Evolutionary conservation across 768 basidiomycete genomes (phyloP).

Genomic region (Podaxis sp.): DNA sequence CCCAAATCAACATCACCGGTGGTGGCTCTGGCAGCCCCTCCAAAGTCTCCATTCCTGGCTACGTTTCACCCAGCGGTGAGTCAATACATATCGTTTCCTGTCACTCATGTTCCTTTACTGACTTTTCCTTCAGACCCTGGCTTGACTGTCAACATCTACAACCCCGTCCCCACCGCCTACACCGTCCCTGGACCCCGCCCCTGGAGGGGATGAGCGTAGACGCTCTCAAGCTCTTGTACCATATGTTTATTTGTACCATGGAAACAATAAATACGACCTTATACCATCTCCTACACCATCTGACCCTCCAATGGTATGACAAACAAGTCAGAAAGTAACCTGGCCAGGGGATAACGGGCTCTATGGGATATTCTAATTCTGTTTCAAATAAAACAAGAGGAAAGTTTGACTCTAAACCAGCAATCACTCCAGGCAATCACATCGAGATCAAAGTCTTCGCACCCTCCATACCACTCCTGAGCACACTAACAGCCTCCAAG

Average conservation of each 20-base stretch:
- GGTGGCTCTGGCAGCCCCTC: conserved; percentile 42
- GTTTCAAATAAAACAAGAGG: neutral
- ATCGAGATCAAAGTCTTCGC: conserved; percentile 21
- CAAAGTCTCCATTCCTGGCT: conserved; percentile 50
- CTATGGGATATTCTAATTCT: neutral
- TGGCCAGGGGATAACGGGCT: neutral
- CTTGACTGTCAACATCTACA: conserved; percentile 26
- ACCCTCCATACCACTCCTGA: conserved; percentile 36
- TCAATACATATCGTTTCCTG: neutral
- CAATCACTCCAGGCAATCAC: neutral
- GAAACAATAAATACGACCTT: neutral
- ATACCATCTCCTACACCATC: neutral
- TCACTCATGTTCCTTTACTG: neutral
- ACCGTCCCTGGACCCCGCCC: conserved; percentile 23
- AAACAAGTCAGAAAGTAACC: neutral
- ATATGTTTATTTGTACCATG: neutral
- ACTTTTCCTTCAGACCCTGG: conserved; percentile 21
- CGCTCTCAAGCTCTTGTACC: neutral
- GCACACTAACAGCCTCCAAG: conserved; percentile 29
- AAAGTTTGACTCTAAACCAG: no score
- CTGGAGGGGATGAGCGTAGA: conserved; percentile 16
- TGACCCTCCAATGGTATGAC: neutral
- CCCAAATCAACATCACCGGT: conserved; percentile 42
- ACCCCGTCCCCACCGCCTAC: conserved; percentile 27
- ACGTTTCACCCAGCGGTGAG: conserved; percentile 36